These are phyloP conservation scores for Phalaenopsis equestris DNA, from an alignment of 106 monocot species.

Conservation along the genomic window DNA sequence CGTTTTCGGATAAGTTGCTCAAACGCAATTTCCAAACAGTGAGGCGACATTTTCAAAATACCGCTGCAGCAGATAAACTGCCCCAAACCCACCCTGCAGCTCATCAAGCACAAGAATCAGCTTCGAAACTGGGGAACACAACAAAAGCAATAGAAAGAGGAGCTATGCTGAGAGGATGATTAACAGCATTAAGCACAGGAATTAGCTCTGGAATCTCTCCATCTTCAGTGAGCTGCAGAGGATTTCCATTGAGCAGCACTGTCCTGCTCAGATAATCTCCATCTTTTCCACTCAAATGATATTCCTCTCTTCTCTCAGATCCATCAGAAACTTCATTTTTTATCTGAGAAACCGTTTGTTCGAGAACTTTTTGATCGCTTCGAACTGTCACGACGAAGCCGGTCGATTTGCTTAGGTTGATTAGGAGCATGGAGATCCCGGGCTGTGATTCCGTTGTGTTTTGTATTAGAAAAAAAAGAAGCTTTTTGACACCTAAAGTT, in stretches of 20 bases:
- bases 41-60: too few relatives aligned
- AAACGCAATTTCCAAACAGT: too few relatives aligned
- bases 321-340: slow-evolving; percentile 38
- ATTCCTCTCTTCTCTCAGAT: slow-evolving; percentile 49
- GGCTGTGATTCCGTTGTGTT: slow-evolving; percentile 10
- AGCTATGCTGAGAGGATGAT: slow-evolving; percentile 26
- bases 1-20: too few relatives aligned
- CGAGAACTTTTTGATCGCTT: slow-evolving; percentile 39
- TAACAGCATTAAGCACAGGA: slow-evolving; percentile 22
- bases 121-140: slow-evolving; percentile 54
- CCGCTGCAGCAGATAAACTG: not conserved
- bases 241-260: slow-evolving; percentile 54
- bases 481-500: too few relatives aligned
- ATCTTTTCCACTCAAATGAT: slow-evolving; percentile 45
- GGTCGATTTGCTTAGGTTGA: slow-evolving; percentile 48
- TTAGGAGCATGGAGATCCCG: slow-evolving; percentile 40
- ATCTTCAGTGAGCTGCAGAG: slow-evolving; percentile 37
- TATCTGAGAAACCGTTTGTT: slow-evolving; percentile 48
- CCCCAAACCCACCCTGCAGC: not conserved
- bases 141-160: slow-evolving; percentile 61
- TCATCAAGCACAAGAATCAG: slow-evolving; percentile 15
- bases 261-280: slow-evolving; percentile 33
- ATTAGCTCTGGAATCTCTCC: slow-evolving; percentile 43
- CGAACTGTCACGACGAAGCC: slow-evolving; percentile 26
- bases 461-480: too few relatives aligned